Conservation (phyloP, 129 eudicot species). For the Logfia minima region DNA sequence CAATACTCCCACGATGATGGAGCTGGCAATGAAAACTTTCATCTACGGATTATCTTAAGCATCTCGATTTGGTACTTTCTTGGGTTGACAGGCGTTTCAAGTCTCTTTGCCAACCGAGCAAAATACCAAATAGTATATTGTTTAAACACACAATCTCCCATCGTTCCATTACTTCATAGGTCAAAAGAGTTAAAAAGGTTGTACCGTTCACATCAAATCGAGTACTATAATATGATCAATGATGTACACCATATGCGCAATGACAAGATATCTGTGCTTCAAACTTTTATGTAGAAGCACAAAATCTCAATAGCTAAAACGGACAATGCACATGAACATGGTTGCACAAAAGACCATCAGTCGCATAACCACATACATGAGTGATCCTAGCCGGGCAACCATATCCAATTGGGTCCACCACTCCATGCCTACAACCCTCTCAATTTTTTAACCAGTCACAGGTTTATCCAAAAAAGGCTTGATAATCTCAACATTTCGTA, state of each 20-base stretch:
- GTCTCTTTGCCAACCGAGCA: too few species aligned
- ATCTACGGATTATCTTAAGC: too few species aligned
- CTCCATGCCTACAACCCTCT: neutral
- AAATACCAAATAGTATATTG: too few species aligned
- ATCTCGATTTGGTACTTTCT: too few species aligned
- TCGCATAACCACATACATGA: neutral
- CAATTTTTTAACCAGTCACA: neutral
- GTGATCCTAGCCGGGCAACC: neutral
- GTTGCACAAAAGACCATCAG: neutral
- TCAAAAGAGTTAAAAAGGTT: neutral
- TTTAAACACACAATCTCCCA: too few species aligned
- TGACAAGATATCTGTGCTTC: neutral
- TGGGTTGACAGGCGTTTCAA: too few species aligned
- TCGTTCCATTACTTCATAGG: too few species aligned
- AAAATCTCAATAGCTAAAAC: too few species aligned
- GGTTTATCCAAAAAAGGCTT: neutral
- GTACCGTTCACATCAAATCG: neutral
- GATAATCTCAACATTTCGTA: neutral
- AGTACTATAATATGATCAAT: neutral
- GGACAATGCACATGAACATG: neutral
- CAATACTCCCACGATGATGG: too few species aligned
- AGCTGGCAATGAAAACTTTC: too few species aligned
- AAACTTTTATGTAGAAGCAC: too few species aligned
- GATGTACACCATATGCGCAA: neutral
- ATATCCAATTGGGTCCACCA: neutral